Evolutionary conservation across 1,284 basidiomycete genomes (phyloP).

Genomic region (Taiwanofungus camphoratus): DNA sequence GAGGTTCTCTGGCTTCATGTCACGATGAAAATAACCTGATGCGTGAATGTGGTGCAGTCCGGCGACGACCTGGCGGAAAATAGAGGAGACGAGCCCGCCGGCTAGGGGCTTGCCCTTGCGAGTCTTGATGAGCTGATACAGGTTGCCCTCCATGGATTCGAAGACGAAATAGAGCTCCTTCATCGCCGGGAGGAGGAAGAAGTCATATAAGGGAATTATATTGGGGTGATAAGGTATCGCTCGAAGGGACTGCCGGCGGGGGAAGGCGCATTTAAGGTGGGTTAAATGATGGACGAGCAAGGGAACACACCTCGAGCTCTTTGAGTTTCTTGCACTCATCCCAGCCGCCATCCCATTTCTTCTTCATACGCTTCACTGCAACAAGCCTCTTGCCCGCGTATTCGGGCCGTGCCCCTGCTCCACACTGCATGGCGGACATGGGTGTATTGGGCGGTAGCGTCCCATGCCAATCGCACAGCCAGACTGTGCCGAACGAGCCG

Average conservation of each 20-base stretch:
- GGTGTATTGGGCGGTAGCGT: conserved; percentile 84
- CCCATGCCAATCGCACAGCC: conserved; percentile 99
- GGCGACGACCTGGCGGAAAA: conserved; percentile 88
- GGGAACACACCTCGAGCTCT: conserved; percentile 81
- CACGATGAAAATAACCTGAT: conserved; percentile 96
- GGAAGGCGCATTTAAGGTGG: conserved; percentile 15
- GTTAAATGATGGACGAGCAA: conserved; percentile 8
- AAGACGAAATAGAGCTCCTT: conserved; percentile 99
- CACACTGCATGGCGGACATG: conserved; percentile 88
- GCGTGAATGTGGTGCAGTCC: conserved; percentile 93
- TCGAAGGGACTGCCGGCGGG: conserved; percentile 71
- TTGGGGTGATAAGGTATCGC: conserved; percentile 94
- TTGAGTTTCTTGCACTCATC: conserved; percentile 93
- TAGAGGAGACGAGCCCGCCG: conserved; percentile 90
- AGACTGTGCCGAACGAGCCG: conserved; percentile 96
- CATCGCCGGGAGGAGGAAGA: conserved; percentile 89
- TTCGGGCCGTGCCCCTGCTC: conserved; percentile 83
- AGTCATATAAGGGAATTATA: conserved; percentile 98
- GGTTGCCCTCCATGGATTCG: conserved; percentile 99
- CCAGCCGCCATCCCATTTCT: conserved; percentile 96
- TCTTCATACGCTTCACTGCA: conserved; percentile 98
- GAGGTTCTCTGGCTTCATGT: conserved; percentile 99
- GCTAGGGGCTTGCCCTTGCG: conserved; percentile 92
- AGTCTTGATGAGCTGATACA: conserved; percentile 98
- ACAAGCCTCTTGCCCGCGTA: conserved; percentile 94